Evolutionary conservation across 441 rosid genomes (phyloP).

Genomic region (Eruca vesicaria): DNA sequence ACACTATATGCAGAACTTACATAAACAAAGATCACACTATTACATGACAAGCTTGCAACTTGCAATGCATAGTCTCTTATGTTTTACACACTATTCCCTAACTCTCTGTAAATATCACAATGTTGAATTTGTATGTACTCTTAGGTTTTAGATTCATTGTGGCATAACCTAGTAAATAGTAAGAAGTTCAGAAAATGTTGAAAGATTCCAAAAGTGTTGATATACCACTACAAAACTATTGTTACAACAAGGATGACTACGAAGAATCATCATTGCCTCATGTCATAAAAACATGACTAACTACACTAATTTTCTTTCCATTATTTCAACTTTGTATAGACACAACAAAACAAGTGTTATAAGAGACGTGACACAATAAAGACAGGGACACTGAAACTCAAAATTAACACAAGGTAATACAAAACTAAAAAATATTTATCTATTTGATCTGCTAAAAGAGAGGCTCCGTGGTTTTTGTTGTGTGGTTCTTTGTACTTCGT

Average conservation of each 20-base stretch:
- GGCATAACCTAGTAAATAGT: background rate
- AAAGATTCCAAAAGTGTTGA: background rate
- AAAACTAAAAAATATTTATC: background rate
- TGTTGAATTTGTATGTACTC: background rate
- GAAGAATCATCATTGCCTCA: too few species aligned
- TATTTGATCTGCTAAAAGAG: constrained; percentile 31
- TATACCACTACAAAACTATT: background rate
- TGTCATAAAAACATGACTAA: too few species aligned
- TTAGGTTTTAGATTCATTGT: background rate
- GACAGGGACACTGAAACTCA: background rate
- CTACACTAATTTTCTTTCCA: background rate
- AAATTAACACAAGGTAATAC: background rate
- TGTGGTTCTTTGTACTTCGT: constrained; percentile 11
- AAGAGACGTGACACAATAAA: background rate
- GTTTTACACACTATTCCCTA: background rate
- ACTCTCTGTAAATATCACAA: background rate
- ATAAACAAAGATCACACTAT: too few species aligned
- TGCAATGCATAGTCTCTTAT: background rate
- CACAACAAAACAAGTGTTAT: background rate
- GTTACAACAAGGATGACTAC: constrained; percentile 26
- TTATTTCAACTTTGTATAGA: background rate
- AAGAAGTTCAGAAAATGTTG: background rate
- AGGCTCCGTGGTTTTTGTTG: constrained; percentile 21
- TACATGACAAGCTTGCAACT: too few species aligned
- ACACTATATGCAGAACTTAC: too few species aligned